These are phyloP conservation scores for Saccharomycopsis fermentans DNA, from an alignment of 805 yeast genomes.

Conservation along the genomic window DNA sequence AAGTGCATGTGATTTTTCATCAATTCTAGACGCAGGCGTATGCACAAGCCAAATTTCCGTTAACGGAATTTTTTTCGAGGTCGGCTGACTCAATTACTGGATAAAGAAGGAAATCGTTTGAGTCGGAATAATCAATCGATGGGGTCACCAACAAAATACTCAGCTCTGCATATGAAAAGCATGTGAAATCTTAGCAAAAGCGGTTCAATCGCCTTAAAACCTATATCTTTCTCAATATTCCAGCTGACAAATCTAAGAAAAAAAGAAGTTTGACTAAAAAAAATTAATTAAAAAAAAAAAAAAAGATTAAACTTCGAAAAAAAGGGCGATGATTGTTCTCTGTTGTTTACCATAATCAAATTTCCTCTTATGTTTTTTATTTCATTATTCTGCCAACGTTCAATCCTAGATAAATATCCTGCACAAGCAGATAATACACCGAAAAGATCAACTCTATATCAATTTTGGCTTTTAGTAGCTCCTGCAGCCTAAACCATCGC, in stretches of 20 bases:
- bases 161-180: neutral
- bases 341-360: too few species aligned
- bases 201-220: neutral
- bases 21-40: too few species aligned
- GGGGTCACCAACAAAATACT: neutral
- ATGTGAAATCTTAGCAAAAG: neutral
- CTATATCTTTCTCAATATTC: neutral
- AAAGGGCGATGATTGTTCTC: too few species aligned
- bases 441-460: too few species aligned
- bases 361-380: too few species aligned
- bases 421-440: too few species aligned
- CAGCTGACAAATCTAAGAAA: neutral
- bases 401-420: too few species aligned
- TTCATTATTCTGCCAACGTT: too few species aligned
- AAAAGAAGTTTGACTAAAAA: neutral
- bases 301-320: too few species aligned
- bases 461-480: too few species aligned
- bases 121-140: neutral
- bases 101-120: constrained; percentile 1
- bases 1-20: neutral
- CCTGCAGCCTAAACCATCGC: too few species aligned
- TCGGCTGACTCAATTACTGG: neutral
- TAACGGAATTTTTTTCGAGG: neutral
- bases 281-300: too few species aligned
- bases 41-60: neutral